Percentiles rank a stretch among this genome's conserved stretches.
Evolutionary conservation across 805 yeast species (phyloP).

Genomic region (Danielia reshetovae): DNA sequence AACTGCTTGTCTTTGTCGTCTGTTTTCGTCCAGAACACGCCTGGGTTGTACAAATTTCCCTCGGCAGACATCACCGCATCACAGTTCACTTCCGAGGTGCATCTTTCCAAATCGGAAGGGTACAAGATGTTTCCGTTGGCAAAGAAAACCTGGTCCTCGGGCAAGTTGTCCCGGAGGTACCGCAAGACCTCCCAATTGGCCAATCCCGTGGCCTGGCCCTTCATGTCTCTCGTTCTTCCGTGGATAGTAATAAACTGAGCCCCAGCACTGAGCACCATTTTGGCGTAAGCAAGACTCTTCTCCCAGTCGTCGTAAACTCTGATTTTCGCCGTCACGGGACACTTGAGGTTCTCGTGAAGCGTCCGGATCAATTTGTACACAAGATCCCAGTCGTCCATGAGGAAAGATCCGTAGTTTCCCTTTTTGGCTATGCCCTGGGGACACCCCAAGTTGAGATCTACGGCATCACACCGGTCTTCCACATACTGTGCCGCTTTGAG

Average conservation of each 20-base stretch:
- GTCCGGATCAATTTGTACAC: conserved; percentile 66
- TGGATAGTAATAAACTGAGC: conserved; percentile 95
- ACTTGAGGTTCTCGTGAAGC: conserved; percentile 66
- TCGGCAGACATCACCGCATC: conserved; percentile 98
- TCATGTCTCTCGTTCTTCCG: conserved; percentile 95
- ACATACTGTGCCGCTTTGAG: conserved; percentile 78
- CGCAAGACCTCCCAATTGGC: conserved; percentile 87
- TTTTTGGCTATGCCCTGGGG: conserved; percentile 96
- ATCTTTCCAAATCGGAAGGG: conserved; percentile 74
- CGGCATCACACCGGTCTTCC: conserved; percentile 87
- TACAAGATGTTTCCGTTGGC: conserved; percentile 95
- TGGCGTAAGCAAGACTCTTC: conserved; percentile 82
- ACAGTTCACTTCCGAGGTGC: conserved; percentile 58
- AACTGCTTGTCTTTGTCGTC: conserved; percentile 59
- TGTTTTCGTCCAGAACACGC: conserved; percentile 63
- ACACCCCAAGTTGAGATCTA: conserved; percentile 93
- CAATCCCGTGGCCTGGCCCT: conserved; percentile 92
- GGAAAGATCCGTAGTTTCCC: conserved; percentile 92
- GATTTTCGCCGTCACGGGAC: conserved; percentile 95
- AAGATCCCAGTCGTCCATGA: conserved; percentile 96
- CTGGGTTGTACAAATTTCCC: conserved; percentile 91
- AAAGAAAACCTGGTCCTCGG: conserved; percentile 78
- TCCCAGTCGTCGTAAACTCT: conserved; percentile 82
- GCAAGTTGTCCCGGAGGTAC: conserved; percentile 73
- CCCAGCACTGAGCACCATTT: conserved; percentile 85